Evolutionary conservation across 306 rosid species (phyloP).

Genomic region (Vigna unguiculata): DNA sequence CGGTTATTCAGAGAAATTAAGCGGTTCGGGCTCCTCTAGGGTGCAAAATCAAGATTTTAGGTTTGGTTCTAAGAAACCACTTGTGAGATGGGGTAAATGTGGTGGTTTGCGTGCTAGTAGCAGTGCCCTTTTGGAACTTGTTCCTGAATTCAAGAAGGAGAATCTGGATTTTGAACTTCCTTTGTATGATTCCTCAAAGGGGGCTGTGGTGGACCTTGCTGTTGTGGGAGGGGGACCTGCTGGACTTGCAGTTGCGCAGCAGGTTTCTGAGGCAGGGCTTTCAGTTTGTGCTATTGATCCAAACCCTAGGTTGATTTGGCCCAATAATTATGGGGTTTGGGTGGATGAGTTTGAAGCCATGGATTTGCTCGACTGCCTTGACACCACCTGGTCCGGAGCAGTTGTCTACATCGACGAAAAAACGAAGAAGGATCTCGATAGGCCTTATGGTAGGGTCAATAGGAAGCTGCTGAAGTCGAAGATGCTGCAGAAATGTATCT

Average conservation of each 20-base stretch:
- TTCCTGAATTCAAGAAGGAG: constrained; percentile 91
- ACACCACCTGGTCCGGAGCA: constrained; percentile 97
- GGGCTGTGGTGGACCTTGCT: constrained; percentile 83
- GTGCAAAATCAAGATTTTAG: constrained; percentile 67
- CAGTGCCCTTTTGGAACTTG: constrained; percentile 87
- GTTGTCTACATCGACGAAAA: constrained; percentile 75
- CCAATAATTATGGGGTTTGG: constrained; percentile 99
- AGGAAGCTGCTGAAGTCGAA: constrained; percentile 89
- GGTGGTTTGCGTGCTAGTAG: constrained; percentile 61
- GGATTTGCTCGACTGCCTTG: constrained; percentile 97
- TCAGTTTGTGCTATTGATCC: constrained; percentile 92
- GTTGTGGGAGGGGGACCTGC: constrained; percentile 99
- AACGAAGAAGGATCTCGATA: constrained; percentile 66
- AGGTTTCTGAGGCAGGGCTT: constrained; percentile 95
- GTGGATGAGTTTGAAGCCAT: constrained; percentile 97
- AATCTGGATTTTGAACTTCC: constrained; percentile 94
- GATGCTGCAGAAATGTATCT: constrained; percentile 88
- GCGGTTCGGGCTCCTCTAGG: constrained; percentile 51
- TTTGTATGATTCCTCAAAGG: constrained; percentile 77
- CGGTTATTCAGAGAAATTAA: constrained; percentile 77
- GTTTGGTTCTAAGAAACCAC: constrained; percentile 63
- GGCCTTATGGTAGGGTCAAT: constrained; percentile 98
- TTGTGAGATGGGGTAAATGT: constrained; percentile 55
- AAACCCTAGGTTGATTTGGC: constrained; percentile 91
- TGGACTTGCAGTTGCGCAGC: constrained; percentile 97